Conservation (phyloP, 306 rosid genomes). For the Quercus alba region DNA sequence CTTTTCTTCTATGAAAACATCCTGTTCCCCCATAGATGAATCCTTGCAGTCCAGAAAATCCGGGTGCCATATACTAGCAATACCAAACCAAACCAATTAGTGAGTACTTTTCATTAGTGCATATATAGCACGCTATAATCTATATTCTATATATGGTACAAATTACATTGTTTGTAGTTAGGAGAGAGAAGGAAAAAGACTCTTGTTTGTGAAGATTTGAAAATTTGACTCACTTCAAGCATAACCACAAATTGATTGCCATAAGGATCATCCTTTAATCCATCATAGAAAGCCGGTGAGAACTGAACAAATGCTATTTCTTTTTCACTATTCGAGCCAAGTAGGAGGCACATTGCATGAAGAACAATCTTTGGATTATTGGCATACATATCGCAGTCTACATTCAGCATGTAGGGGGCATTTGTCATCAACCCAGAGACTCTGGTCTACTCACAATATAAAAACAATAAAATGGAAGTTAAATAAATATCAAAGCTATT, state of each 20-base stretch:
- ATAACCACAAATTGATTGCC: conserved; percentile 47
- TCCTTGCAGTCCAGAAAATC: conserved; percentile 62
- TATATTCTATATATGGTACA: too few species aligned
- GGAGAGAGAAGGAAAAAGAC: too few species aligned
- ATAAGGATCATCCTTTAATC: conserved; percentile 59
- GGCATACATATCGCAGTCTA: conserved; percentile 77
- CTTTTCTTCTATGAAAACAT: conserved; percentile 58
- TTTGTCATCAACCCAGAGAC: conserved; percentile 70
- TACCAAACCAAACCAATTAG: too few species aligned
- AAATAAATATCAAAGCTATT: too few species aligned
- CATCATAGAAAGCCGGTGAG: conserved; percentile 48
- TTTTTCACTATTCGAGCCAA: conserved; percentile 32
- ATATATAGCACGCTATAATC: too few species aligned
- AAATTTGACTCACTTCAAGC: conserved; percentile 20
- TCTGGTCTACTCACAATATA: conserved; percentile 32
- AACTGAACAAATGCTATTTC: conserved; percentile 66
- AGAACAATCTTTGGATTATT: conserved; percentile 33
- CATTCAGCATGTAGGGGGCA: conserved; percentile 60
- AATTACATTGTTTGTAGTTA: too few species aligned
- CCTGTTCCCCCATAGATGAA: conserved; percentile 46
- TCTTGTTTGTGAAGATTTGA: too few species aligned
- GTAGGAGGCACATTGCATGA: conserved; percentile 59
- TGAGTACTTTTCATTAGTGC: too few species aligned
- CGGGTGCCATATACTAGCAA: conserved; percentile 24
- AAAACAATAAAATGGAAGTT: background rate